Percentiles rank a stretch among this genome's conserved stretches.
phyloP scores from a whole-genome alignment of 2,329 filamentous ascomycete genomes.

The Escovopsis weberi region DNA sequence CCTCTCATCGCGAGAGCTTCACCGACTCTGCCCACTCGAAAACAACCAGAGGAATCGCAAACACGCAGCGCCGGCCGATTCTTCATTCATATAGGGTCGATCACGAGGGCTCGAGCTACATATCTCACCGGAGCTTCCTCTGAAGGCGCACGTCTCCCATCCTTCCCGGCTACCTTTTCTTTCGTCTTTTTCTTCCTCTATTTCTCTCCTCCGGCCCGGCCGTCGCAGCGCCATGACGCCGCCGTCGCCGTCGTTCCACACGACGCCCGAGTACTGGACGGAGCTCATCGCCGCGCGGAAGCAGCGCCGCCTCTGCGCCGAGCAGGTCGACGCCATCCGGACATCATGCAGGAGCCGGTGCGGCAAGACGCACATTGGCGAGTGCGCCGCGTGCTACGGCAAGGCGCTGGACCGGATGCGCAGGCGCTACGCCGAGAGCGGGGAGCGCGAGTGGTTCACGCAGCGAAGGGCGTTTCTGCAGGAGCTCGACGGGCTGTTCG shows the following conservation, averaged over 20 bases:
- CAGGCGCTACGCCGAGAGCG: conserved; percentile 19
- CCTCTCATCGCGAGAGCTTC: too few species aligned
- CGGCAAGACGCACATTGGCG: conserved; percentile 25
- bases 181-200: too few species aligned
- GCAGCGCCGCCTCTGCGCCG: conserved; percentile 21
- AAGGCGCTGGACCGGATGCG: conserved; percentile 32
- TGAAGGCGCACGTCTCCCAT: too few species aligned
- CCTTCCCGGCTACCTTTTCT: too few species aligned
- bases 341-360: conserved; percentile 28
- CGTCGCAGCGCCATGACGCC: not conserved
- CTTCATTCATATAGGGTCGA: too few species aligned
- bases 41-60: too few species aligned
- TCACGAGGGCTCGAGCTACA: too few species aligned
- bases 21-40: too few species aligned
- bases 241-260: conserved; percentile 9
- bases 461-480: conserved; percentile 32
- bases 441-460: conserved; percentile 36
- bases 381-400: conserved; percentile 34
- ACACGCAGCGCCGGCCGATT: too few species aligned
- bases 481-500: conserved; percentile 34
- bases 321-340: conserved; percentile 28
- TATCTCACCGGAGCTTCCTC: too few species aligned
- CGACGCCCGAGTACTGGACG: conserved; percentile 25
- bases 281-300: conserved; percentile 20
- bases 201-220: too few species aligned